Percentiles rank a stretch among this genome's conserved stretches.
Evolutionary conservation across 1,284 basidiomycete genomes (phyloP).

Genomic region (Microstroma glucosiphilum): DNA sequence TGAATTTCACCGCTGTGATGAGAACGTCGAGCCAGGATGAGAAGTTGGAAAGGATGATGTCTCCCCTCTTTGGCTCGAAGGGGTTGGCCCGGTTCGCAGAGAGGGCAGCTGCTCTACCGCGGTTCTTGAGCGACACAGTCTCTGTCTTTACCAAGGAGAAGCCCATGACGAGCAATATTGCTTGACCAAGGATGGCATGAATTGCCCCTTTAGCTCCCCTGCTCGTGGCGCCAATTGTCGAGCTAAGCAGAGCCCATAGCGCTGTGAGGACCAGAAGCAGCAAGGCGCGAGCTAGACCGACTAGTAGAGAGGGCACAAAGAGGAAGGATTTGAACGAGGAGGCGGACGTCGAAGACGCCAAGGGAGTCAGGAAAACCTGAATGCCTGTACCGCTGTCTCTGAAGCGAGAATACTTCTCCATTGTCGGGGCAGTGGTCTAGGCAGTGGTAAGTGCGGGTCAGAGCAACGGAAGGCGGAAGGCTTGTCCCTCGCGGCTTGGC

Average conservation of each 20-base stretch:
- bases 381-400: constrained; percentile 11
- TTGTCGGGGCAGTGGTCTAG: background rate
- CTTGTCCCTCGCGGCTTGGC: too few relatives aligned
- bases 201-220: background rate
- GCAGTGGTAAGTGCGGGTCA: background rate
- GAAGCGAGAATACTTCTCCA: constrained; percentile 10
- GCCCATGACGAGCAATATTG: background rate
- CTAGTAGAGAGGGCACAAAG: too few relatives aligned
- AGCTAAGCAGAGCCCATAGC: too few relatives aligned
- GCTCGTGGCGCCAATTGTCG: too few relatives aligned
- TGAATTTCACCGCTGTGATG: constrained; percentile 1
- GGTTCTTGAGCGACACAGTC: background rate
- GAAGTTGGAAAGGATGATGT: constrained; percentile 11
- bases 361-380: constrained; percentile 9
- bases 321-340: background rate
- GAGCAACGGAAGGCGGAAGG: too few relatives aligned
- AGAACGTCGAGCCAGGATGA: constrained; percentile 12
- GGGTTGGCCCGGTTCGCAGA: background rate
- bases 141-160: constrained; percentile 6
- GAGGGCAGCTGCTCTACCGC: constrained; percentile 7
- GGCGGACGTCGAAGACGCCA: background rate
- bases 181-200: constrained; percentile 1
- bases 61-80: constrained; percentile 11
- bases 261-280: too few relatives aligned
- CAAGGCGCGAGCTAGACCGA: too few relatives aligned